Percentiles rank a stretch among this genome's conserved stretches.
Conservation (phyloP, 2,329 filamentous ascomycete species). For the Ophiostoma novo-ulmi region DNA sequence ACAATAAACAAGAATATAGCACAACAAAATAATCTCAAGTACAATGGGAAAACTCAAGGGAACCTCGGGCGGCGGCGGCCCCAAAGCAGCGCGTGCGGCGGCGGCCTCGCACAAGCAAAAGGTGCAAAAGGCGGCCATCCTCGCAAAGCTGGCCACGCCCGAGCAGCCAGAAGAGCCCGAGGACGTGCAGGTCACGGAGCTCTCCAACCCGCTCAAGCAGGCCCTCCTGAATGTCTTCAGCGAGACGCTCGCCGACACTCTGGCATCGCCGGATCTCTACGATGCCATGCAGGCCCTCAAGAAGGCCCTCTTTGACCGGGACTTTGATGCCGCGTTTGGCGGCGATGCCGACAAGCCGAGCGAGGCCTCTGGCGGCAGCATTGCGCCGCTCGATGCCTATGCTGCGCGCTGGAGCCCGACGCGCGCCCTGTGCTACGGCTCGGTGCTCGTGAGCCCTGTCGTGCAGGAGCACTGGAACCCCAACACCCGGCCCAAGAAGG, state of each 20-base stretch:
- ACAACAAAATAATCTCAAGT: neutral
- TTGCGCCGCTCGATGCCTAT: slow-evolving; percentile 65
- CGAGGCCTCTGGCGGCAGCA: neutral
- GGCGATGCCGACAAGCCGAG: neutral
- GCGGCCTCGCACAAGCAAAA: neutral
- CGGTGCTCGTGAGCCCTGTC: slow-evolving; percentile 40
- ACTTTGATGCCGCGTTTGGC: slow-evolving; percentile 75
- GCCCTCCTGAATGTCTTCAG: slow-evolving; percentile 65
- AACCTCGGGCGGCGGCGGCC: neutral
- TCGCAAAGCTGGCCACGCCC: neutral
- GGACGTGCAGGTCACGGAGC: neutral
- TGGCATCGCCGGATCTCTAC: slow-evolving; percentile 46
- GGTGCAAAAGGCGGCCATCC: neutral
- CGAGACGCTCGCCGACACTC: slow-evolving; percentile 52
- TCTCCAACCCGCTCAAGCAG: slow-evolving; percentile 22
- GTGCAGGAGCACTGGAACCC: slow-evolving; percentile 22
- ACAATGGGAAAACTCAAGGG: slow-evolving; percentile 13
- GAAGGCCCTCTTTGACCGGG: slow-evolving; percentile 74
- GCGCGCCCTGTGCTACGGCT: slow-evolving; percentile 73
- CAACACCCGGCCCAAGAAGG: neutral
- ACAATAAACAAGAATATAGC: neutral
- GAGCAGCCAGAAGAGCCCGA: neutral
- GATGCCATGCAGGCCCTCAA: slow-evolving; percentile 74
- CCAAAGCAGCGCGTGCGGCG: neutral
- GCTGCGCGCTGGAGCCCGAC: slow-evolving; percentile 87